Evolutionary conservation across 768 basidiomycete species (phyloP).

Genomic region (Mycena sanguinolenta): DNA sequence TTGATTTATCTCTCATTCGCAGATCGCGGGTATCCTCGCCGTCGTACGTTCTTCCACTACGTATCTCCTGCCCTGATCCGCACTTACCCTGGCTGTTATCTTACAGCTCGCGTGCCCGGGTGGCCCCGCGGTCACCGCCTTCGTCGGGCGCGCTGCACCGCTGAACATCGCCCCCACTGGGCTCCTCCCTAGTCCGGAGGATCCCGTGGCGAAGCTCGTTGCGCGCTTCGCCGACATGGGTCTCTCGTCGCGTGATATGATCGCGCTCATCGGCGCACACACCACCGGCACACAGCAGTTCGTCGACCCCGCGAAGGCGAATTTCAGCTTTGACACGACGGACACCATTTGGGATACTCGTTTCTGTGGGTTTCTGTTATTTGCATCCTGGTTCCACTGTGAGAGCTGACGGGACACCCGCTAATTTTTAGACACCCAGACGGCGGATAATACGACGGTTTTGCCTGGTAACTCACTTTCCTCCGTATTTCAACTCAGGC

Average conservation of each 20-base stretch:
- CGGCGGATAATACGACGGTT: background rate
- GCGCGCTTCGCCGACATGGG: too few relatives aligned
- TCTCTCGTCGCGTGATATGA: too few relatives aligned
- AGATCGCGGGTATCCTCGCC: background rate
- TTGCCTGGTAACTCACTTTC: background rate
- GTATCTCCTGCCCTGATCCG: too few relatives aligned
- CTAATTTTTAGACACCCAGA: background rate
- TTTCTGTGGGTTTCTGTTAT: background rate
- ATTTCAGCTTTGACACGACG: background rate
- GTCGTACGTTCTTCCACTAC: too few relatives aligned
- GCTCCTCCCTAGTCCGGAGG: too few relatives aligned
- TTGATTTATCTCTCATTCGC: background rate
- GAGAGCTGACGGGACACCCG: too few relatives aligned
- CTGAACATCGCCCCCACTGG: too few relatives aligned
- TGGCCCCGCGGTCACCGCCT: constrained; percentile 26
- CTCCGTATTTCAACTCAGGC: background rate
- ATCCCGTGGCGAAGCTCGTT: too few relatives aligned
- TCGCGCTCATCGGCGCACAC: too few relatives aligned
- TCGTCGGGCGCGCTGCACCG: constrained; percentile 27
- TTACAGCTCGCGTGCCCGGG: constrained; percentile 32
- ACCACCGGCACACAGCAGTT: constrained; percentile 30
- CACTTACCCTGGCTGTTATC: too few relatives aligned
- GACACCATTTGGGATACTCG: background rate
- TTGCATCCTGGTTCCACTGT: background rate
- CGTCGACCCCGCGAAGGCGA: background rate